These are phyloP conservation scores for Catenaria anguillulae DNA, from an alignment of 371 early-diverging fungal genomes.

Conservation along the genomic window DNA sequence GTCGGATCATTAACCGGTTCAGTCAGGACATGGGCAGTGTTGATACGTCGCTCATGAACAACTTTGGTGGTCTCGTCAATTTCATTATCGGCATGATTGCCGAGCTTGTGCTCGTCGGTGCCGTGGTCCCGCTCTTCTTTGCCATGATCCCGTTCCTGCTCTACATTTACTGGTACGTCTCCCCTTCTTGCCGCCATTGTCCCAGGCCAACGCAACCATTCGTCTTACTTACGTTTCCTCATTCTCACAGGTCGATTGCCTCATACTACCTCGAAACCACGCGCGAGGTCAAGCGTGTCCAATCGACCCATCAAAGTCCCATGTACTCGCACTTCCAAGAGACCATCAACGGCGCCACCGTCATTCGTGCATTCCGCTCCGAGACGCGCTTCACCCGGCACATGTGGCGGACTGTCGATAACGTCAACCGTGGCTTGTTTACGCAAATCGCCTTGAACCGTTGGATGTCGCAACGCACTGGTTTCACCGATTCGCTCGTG, in stretches of 20 bases:
- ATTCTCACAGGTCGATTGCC: too few species aligned
- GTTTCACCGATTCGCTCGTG: conserved; percentile 50
- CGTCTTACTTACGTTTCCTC: too few species aligned
- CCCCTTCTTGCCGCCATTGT: not conserved
- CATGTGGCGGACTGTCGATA: conserved; percentile 56
- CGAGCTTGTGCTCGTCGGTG: conserved; percentile 2
- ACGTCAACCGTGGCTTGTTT: conserved; percentile 62
- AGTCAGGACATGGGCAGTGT: not conserved
- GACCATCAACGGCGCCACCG: conserved; percentile 48
- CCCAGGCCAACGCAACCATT: not conserved
- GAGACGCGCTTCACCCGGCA: conserved; percentile 50
- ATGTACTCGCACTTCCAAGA: conserved; percentile 47
- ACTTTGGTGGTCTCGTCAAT: not conserved
- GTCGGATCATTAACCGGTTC: not conserved
- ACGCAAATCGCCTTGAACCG: conserved; percentile 66
- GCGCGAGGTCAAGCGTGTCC: conserved; percentile 63
- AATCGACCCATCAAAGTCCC: conserved; percentile 62
- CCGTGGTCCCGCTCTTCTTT: not conserved
- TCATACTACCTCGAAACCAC: conserved; percentile 53
- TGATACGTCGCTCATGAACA: not conserved
- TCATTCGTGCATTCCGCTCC: conserved; percentile 70
- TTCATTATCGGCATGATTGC: not conserved
- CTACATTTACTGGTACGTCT: not conserved
- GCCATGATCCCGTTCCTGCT: not conserved
- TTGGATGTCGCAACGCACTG: conserved; percentile 82